Evolutionary conservation across 2,329 filamentous ascomycete genomes (phyloP).

Genomic region (Talaromyces verruculosus): DNA sequence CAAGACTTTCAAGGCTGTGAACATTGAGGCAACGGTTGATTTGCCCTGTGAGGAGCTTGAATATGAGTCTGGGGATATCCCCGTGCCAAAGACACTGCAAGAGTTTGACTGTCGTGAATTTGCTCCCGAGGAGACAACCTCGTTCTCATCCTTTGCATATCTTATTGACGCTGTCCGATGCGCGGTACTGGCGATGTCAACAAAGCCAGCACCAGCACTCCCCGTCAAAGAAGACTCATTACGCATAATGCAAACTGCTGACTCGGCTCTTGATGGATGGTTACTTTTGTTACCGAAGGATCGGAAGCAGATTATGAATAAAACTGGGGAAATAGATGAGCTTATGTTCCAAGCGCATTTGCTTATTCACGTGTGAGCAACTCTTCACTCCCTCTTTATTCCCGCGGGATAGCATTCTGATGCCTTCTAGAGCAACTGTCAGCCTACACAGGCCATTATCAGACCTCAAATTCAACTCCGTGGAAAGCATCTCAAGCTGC

Average conservation of each 20-base stretch:
- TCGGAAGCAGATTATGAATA: conserved; percentile 36
- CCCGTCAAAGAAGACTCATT: conserved; percentile 28
- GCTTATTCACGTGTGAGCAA: conserved; percentile 54
- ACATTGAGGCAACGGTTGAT: conserved; percentile 29
- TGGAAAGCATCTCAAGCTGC: conserved; percentile 45
- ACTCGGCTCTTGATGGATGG: conserved; percentile 44
- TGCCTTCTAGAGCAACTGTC: conserved; percentile 33
- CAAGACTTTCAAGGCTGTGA: conserved; percentile 27
- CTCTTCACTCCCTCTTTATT: conserved; percentile 36
- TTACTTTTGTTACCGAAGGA: conserved; percentile 38
- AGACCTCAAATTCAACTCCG: conserved; percentile 39
- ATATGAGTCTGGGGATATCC: conserved; percentile 31
- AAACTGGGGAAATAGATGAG: conserved; percentile 33
- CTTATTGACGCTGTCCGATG: conserved; percentile 33
- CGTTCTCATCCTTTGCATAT: conserved; percentile 38
- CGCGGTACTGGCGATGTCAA: conserved; percentile 30
- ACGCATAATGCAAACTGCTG: conserved; percentile 36
- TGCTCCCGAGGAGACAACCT: conserved; percentile 20
- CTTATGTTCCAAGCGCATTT: conserved; percentile 86
- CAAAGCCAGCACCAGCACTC: conserved; percentile 27
- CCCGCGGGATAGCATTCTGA: conserved; percentile 22
- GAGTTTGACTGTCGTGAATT: conserved; percentile 39
- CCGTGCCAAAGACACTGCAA: conserved; percentile 30
- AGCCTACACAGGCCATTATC: conserved; percentile 44
- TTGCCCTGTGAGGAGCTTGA: conserved; percentile 38